Conservation (phyloP, 2,329 filamentous ascomycete species). For the Nemania abortiva region DNA sequence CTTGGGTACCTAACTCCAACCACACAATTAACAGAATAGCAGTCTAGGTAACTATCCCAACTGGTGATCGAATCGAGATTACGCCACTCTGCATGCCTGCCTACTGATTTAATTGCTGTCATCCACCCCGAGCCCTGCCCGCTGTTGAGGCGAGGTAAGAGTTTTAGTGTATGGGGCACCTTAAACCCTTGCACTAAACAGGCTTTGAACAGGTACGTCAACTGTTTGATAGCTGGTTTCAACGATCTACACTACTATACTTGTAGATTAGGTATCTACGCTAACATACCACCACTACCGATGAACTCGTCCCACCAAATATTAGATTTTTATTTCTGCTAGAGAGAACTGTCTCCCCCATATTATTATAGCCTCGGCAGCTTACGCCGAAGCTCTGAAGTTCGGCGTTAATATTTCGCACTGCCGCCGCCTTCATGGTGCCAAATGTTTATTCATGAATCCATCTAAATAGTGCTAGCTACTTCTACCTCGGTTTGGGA, state of each 20-base stretch:
- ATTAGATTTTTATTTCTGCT: not conserved
- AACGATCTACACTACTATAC: not conserved
- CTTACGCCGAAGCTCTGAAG: not conserved
- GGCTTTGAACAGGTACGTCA: no score
- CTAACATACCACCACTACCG: no score
- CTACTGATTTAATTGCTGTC: not conserved
- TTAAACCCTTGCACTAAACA: not conserved
- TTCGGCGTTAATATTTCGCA: not conserved
- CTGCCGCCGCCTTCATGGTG: not conserved
- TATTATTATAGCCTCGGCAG: not conserved
- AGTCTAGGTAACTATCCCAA: not conserved
- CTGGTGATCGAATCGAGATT: not conserved
- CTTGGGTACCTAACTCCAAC: not conserved
- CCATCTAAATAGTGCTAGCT: not conserved
- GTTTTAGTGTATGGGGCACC: not conserved
- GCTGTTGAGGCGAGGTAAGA: not conserved
- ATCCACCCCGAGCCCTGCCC: not conserved
- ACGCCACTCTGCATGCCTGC: not conserved
- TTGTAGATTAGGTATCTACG: no score
- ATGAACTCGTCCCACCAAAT: not conserved
- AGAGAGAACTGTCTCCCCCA: not conserved
- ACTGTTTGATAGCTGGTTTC: no score
- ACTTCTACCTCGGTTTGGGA: not conserved
- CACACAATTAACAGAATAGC: not conserved
- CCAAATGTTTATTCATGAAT: not conserved